Evolutionary conservation across 2,329 filamentous ascomycete genomes (phyloP).

Genomic region (Exophiala sideris): DNA sequence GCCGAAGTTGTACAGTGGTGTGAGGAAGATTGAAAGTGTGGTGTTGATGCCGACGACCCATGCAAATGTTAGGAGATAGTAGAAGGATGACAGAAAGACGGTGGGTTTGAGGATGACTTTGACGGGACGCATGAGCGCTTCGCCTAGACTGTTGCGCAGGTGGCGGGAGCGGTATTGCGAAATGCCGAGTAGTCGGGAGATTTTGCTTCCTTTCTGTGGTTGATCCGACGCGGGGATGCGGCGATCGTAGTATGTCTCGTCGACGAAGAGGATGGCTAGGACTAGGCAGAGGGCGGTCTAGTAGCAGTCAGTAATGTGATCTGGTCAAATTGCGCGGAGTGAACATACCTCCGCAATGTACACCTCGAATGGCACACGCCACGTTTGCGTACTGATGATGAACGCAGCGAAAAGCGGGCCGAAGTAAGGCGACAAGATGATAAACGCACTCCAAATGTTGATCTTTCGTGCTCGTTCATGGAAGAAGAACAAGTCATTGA

Average conservation of each 20-base stretch:
- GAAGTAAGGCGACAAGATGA: conserved; percentile 33
- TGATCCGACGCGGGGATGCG: conserved; percentile 21
- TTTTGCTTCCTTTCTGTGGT: conserved; percentile 30
- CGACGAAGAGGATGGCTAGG: conserved; percentile 34
- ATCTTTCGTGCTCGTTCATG: conserved; percentile 41
- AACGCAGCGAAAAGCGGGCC: conserved; percentile 34
- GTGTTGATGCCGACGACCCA: conserved; percentile 54
- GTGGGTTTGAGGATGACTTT: conserved; percentile 39
- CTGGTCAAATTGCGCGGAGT: not conserved
- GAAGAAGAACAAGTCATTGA: conserved; percentile 43
- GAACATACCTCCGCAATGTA: conserved; percentile 31
- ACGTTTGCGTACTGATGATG: conserved; percentile 36
- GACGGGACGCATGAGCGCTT: conserved; percentile 37
- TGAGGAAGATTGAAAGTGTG: conserved; percentile 52
- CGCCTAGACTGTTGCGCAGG: conserved; percentile 33
- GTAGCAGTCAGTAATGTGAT: not conserved
- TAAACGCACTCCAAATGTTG: conserved; percentile 38
- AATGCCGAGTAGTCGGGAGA: conserved; percentile 32
- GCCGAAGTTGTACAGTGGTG: conserved; percentile 50
- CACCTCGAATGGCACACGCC: conserved; percentile 38
- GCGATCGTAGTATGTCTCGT: conserved; percentile 41
- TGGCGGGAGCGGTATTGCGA: conserved; percentile 24
- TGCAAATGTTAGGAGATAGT: conserved; percentile 41
- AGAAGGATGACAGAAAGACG: conserved; percentile 36
- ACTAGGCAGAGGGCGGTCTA: conserved; percentile 33